Evolutionary conservation across 139 green algal species (phyloP), one percentile per base, ranked within the genome.

Genomic region (Yamagishiella unicocca): DNA sequence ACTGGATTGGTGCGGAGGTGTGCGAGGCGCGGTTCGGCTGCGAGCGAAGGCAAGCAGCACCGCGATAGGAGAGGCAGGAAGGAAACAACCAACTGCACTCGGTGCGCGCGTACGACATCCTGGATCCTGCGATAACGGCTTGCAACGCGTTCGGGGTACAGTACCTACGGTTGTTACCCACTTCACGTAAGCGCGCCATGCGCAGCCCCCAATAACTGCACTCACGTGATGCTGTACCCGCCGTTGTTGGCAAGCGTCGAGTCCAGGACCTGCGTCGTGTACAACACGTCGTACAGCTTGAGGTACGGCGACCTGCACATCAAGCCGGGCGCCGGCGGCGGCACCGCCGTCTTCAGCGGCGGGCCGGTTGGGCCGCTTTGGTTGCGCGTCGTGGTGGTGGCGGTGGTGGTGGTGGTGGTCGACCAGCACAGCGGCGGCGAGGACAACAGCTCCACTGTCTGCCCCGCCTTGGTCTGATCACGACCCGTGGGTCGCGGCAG

Each of bases 221-320:
- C 73, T 42, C 73, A 81, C 73, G 29, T 64, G 9, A 81, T 25
- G 45, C 10, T 21, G 46, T 82, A 82, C 19, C 74, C 74, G 19
- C 74, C 74, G 19, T 82, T 82, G 74, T 82, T 46, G 17, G 50
- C 46, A 2, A 82, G 31, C 19, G 5, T 29, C 14, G 74, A 82
- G 29, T 82, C 74, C 46, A 82, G 31, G n/a, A 82, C 46, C 74
- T 82, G 74, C 1, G 74, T 68, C 31, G 19, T 46, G 74, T 82
- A 82, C 46, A 27, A 66, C 74, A 82, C 74, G 31, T 67, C 46
- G 0, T 38, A 7, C 31, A 82, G 46, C 8, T 29, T 2, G n/a
- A 82, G 46, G 46, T 50, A 67, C 31, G 74, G 74, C 46, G 74
- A 31, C 2, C 5, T 27, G 14, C 72, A 80, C 45, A 5, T 5